A percentile compares a stretch with the other conserved stretches of the same genome.
These are phyloP conservation scores for Acer saccharum DNA, from an alignment of 345 rosid species.

Conservation along the genomic window DNA sequence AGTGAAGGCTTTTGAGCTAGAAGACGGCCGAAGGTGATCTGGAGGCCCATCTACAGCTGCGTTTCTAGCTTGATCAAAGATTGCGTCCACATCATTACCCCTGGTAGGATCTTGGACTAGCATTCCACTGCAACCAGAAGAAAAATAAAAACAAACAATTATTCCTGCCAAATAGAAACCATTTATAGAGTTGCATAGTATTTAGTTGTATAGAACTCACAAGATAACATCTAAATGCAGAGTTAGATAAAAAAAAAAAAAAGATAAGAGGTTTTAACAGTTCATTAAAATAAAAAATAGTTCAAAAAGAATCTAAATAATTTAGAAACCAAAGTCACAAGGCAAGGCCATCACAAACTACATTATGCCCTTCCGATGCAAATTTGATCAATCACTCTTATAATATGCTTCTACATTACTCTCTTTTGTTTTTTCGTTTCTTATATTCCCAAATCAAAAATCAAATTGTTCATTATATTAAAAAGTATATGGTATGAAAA, in stretches of 20 bases:
- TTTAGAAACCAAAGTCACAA: background rate
- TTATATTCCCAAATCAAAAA: background rate
- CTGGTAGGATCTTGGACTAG: slow-evolving; percentile 82
- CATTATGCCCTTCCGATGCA: background rate
- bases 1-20: slow-evolving; percentile 68
- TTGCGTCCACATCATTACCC: slow-evolving; percentile 57
- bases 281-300: background rate
- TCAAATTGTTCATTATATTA: background rate
- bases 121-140: slow-evolving; percentile 67
- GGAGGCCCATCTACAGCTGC: slow-evolving; percentile 68
- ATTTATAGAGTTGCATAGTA: background rate
- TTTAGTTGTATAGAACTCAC: background rate
- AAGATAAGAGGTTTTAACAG: background rate
- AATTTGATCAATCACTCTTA: background rate
- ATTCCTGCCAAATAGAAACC: background rate
- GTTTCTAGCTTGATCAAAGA: slow-evolving; percentile 68
- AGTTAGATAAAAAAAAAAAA: background rate
- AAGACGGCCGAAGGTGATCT: slow-evolving; percentile 44
- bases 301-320: background rate
- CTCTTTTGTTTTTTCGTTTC: background rate
- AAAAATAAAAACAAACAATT: background rate
- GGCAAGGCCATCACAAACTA: background rate
- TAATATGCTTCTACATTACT: background rate
- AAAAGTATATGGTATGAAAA: background rate
- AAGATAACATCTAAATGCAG: background rate